Evolutionary conservation across 129 eudicot genomes (phyloP).

Genomic region (Tagetes patula): DNA sequence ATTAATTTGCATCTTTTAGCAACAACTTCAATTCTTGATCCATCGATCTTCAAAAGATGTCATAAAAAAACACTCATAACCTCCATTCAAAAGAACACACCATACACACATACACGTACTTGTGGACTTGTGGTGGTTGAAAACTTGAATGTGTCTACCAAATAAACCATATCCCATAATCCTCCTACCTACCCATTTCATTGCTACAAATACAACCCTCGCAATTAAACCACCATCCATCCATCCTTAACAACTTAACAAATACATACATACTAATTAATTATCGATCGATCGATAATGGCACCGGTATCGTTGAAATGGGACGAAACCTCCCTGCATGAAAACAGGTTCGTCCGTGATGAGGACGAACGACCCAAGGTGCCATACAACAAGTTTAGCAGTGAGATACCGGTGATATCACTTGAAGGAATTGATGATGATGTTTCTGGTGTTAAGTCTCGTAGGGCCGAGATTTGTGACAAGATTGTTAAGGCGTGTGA

Average conservation of each 20-base stretch:
- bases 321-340: constrained; percentile 38
- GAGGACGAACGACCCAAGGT: constrained; percentile 94
- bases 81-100: too few relatives aligned
- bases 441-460: constrained; percentile 12
- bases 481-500: constrained; percentile 83
- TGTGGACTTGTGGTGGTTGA: not conserved
- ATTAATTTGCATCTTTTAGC: too few relatives aligned
- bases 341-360: constrained; percentile 58
- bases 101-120: too few relatives aligned
- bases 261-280: too few relatives aligned
- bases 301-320: constrained; percentile 29
- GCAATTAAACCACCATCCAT: not conserved
- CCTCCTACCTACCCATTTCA: constrained; percentile 5
- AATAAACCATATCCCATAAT: not conserved
- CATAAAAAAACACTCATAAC: too few relatives aligned
- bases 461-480: constrained; percentile 57
- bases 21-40: too few relatives aligned
- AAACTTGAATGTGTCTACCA: not conserved
- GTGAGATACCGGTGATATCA: constrained; percentile 79
- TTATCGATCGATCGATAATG: not conserved
- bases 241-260: too few relatives aligned
- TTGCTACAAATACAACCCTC: constrained; percentile 25
- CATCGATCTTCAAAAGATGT: too few relatives aligned
- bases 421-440: constrained; percentile 58
- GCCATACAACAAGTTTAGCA: constrained; percentile 71